Evolutionary conservation across 2,329 filamentous ascomycete genomes (phyloP).

Genomic region (Penicillium sp.): DNA sequence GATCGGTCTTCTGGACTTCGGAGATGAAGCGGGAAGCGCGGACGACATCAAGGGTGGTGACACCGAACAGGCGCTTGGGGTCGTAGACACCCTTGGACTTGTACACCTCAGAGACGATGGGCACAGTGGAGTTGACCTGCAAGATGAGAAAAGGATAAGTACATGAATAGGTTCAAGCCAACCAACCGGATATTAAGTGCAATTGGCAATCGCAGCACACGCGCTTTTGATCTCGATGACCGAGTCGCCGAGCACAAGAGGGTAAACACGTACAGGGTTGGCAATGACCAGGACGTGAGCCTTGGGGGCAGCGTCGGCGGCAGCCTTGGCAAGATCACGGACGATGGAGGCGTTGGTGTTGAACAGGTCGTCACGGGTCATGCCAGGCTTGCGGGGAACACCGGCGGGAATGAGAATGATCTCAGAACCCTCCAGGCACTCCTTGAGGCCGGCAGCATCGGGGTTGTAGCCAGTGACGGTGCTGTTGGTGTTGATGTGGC

Average conservation of each 20-base stretch:
- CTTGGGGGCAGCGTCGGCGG: slow-evolving; percentile 78
- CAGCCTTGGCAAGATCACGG: slow-evolving; percentile 93
- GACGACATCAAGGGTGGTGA: slow-evolving; percentile 98
- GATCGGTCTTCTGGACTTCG: slow-evolving; percentile 85
- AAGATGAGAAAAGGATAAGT: neutral
- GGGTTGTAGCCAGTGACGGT: slow-evolving; percentile 84
- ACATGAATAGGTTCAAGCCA: neutral
- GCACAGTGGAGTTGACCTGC: slow-evolving; percentile 96
- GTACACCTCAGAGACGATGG: slow-evolving; percentile 95
- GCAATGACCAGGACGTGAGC: slow-evolving; percentile 96
- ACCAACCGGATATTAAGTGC: neutral
- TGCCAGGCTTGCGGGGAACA: slow-evolving; percentile 98
- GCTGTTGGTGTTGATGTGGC: slow-evolving; percentile 99
- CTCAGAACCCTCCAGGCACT: slow-evolving; percentile 78
- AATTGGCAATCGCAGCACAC: neutral
- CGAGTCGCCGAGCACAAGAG: neutral
- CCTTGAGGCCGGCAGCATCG: slow-evolving; percentile 66
- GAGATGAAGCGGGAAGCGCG: slow-evolving; percentile 97
- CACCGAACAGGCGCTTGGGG: slow-evolving; percentile 97
- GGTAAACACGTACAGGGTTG: slow-evolving; percentile 66
- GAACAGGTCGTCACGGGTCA: slow-evolving; percentile 98
- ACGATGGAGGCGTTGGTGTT: slow-evolving; percentile 99
- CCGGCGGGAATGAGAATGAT: slow-evolving; percentile 96
- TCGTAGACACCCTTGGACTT: slow-evolving; percentile 95
- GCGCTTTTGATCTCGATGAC: too few relatives aligned